A percentile compares a stretch with the other conserved stretches of the same genome.
phyloP scores from a whole-genome alignment of 2,329 filamentous ascomycete species.

The Aureobasidium sp. region DNA sequence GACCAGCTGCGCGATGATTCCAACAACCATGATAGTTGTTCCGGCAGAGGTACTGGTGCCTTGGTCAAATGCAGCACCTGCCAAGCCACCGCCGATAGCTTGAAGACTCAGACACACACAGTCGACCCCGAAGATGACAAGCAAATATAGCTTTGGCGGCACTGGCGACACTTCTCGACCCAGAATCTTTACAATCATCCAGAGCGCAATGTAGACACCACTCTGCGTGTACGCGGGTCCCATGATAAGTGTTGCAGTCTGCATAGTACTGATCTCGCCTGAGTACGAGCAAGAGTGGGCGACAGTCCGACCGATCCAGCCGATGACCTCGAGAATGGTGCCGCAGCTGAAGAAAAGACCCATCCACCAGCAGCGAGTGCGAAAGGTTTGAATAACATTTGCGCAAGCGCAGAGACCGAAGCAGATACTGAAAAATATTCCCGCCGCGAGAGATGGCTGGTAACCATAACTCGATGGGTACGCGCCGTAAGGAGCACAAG shows the following conservation, averaged over 20 bases:
- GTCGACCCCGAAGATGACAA: constrained; percentile 2
- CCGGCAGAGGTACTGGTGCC: constrained; percentile 7
- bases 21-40: constrained; percentile 7
- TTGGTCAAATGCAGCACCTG: constrained; percentile 5
- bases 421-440: constrained; percentile 1
- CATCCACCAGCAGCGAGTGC: constrained; percentile 10
- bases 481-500: neutral
- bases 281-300: constrained; percentile 1
- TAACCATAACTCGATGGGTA: constrained; percentile 1
- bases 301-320: constrained; percentile 6
- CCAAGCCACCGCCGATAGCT: constrained; percentile 5
- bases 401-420: neutral
- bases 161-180: neutral
- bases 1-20: constrained; percentile 9
- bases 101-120: constrained; percentile 10
- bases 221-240: constrained; percentile 10
- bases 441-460: constrained; percentile 4
- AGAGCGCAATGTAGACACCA: constrained; percentile 11
- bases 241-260: constrained; percentile 11
- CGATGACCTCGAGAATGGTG: neutral
- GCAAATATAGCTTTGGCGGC: neutral
- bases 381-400: constrained; percentile 1
- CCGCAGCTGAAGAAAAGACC: constrained; percentile 4
- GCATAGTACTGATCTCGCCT: constrained; percentile 1
- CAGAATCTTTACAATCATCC: neutral